Evolutionary conservation across 1,284 basidiomycete species (phyloP).

Genomic region (Ganoderma lingzhi): DNA sequence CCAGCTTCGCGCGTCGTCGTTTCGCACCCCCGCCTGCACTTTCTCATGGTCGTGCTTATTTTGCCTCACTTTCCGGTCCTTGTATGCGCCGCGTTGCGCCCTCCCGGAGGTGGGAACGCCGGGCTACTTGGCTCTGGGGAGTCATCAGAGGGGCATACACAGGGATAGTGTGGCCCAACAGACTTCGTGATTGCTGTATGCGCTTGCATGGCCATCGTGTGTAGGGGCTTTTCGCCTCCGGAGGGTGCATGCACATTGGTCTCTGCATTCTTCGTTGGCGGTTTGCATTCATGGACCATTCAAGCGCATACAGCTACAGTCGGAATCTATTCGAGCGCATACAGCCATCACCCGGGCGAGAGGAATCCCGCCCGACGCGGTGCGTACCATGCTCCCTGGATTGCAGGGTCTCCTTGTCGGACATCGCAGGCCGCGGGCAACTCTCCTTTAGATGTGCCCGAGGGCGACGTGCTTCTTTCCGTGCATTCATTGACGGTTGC

Average conservation of each 20-base stretch:
- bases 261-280: neutral
- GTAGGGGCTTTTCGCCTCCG: neutral
- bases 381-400: no score
- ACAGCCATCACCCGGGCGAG: neutral
- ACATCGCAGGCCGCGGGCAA: neutral
- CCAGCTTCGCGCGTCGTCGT: neutral
- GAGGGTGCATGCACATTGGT: neutral
- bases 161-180: neutral
- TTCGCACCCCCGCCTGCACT: neutral
- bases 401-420: neutral
- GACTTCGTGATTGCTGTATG: neutral
- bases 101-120: neutral
- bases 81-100: neutral
- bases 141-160: neutral
- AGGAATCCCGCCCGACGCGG: neutral
- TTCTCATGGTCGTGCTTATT: conserved; percentile 2
- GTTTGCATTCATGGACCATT: neutral
- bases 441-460: neutral
- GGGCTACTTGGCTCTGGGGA: neutral
- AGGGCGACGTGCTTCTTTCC: neutral
- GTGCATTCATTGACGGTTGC: neutral
- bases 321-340: neutral
- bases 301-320: neutral
- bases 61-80: neutral
- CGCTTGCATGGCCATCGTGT: neutral